These are phyloP conservation scores for Boletus tomentosulus DNA, from an alignment of 768 basidiomycete genomes.

Conservation along the genomic window DNA sequence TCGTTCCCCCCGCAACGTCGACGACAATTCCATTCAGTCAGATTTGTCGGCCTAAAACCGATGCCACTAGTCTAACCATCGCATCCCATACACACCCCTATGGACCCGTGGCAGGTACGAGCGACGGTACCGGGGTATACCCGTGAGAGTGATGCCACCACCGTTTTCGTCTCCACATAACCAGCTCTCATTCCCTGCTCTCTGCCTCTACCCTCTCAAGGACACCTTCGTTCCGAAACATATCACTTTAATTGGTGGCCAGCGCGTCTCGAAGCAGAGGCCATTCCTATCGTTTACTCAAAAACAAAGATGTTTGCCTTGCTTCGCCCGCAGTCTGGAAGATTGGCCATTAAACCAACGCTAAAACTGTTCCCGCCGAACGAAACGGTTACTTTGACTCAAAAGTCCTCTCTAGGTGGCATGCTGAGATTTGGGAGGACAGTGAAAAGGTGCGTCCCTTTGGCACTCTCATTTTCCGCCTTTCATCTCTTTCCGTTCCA, in stretches of 20 bases:
- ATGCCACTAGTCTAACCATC: constrained; percentile 32
- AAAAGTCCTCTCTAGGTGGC: constrained; percentile 89
- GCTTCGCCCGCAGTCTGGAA: no score
- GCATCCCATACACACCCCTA: constrained; percentile 34
- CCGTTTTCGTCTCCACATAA: constrained; percentile 29
- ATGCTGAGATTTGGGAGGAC: constrained; percentile 99
- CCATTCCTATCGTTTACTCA: no score
- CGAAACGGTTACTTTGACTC: constrained; percentile 97
- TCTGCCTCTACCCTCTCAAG: no score
- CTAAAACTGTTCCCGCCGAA: constrained; percentile 89
- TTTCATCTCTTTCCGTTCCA: constrained; percentile 31
- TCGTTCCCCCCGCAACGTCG: no score
- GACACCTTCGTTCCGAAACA: constrained; percentile 95
- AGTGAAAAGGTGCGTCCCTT: constrained; percentile 61
- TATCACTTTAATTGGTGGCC: constrained; percentile 64
- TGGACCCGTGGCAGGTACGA: no score
- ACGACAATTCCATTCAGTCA: constrained; percentile 25
- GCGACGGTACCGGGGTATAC: no score
- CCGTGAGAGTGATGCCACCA: no score
- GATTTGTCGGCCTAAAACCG: constrained; percentile 35
- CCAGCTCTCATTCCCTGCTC: constrained; percentile 35
- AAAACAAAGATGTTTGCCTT: no score
- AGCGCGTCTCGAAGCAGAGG: no score
- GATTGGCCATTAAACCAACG: constrained; percentile 95
- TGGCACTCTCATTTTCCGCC: constrained; percentile 1